Evolutionary conservation across 306 rosid species (phyloP), one percentile per base, ranked within the genome.

Genomic region (Delonix regia): DNA sequence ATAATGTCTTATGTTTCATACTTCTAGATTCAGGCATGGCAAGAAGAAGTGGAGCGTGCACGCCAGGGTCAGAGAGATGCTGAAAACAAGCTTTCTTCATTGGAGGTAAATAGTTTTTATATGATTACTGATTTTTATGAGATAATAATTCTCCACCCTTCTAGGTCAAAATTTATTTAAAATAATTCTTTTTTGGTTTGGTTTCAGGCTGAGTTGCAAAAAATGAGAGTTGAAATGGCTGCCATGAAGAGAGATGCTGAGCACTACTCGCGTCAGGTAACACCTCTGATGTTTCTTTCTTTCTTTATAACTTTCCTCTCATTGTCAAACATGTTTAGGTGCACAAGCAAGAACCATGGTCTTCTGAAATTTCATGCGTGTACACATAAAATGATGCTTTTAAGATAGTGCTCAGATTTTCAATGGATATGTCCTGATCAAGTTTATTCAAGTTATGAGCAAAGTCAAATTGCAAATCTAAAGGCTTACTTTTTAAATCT

Each of bases 161-260:
- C 36, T 70, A 45, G 48, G 82, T 68, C 30, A 78, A 80, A 57
- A 11, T 78, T 36, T 79, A 62, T 51, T 77, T 52, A 59, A 52
- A 36, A 64, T 65, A 14, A 64, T 78, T 73, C 56, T 39, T 84
- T 76, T 48, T 47, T 45, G 83, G 47, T 79, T 75, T 69, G 65
- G 70, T 78, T 63, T 77, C 87, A 95, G 99, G 97, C 91, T 52
- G 98, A 95, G 82, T 70, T 91, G 76, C 99, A 91, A 83, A 95
- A 91, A 71, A 80, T 90, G 92, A 95, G 98, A 86, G 98, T 95
- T 84, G 99, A 95, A 87, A 91, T 95, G 97, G 98, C 99, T 87
- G 96, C 99, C 80, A 95, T 95, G 99, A 95, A 90, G 89, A 89
- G 99, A 87, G 99, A 95, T 81, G 98, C 97, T 47, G 99, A 95